These are phyloP conservation scores for Dianthus caryophyllus DNA, from an alignment of 148 eudicot genomes.

Conservation along the genomic window DNA sequence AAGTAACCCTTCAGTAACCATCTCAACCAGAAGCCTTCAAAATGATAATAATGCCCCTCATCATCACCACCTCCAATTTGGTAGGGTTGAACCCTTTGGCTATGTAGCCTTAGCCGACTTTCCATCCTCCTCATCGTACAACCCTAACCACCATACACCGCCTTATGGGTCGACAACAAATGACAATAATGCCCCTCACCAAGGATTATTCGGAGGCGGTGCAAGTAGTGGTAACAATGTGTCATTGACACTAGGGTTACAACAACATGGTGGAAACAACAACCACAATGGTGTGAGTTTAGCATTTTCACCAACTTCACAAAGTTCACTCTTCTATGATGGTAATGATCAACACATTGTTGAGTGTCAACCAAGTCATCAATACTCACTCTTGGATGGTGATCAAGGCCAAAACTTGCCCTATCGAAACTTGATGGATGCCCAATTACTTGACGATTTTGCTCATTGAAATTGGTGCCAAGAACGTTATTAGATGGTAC, in stretches of 20 bases:
- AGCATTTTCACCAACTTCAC: slow-evolving; percentile 45
- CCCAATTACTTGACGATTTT: slow-evolving; percentile 86
- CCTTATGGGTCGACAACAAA: slow-evolving; percentile 20
- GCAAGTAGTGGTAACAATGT: slow-evolving; percentile 38
- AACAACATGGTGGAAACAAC: slow-evolving; percentile 57
- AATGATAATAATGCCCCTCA: not conserved
- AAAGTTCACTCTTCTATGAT: slow-evolving; percentile 53
- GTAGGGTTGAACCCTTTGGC: slow-evolving; percentile 47
- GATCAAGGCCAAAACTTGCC: slow-evolving; percentile 70
- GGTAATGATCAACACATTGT: slow-evolving; percentile 57
- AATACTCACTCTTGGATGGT: slow-evolving; percentile 62
- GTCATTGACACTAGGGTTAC: slow-evolving; percentile 84
- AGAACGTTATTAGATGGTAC: no score
- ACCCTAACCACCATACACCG: slow-evolving; percentile 30
- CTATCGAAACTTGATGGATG: slow-evolving; percentile 83
- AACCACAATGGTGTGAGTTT: slow-evolving; percentile 47
- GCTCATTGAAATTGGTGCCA: slow-evolving; percentile 29
- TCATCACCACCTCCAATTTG: slow-evolving; percentile 32
- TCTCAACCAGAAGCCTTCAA: not conserved
- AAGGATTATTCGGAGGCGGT: slow-evolving; percentile 35
- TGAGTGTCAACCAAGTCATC: slow-evolving; percentile 49
- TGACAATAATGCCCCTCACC: slow-evolving; percentile 26
- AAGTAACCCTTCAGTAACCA: slow-evolving; percentile 9
- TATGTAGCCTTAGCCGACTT: slow-evolving; percentile 52
- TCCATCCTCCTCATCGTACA: slow-evolving; percentile 44